Base-by-base conservation (phyloP, 1,139 yeast genomes). In the Candida gigantensis region DNA sequence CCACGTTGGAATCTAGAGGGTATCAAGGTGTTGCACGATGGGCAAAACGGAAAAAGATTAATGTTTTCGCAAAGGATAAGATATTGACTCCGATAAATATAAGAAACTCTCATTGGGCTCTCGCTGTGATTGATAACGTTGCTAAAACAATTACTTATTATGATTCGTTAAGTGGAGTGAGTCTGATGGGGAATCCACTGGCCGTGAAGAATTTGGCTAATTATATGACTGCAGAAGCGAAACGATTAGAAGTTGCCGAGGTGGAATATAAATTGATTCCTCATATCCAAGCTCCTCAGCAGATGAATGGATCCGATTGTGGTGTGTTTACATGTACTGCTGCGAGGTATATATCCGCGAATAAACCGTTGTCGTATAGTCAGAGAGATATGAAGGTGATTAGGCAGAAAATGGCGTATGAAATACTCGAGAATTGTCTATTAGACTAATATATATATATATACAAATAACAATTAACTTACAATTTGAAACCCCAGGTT, bases 261-360 rank as follows among this genome's bases (percentile, higher is more conserved):
- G 60, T 60, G 28, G 42, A 56, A 17, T 69, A 73, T 46, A 51
- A 55, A 41, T 56, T 61, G 28, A 46, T 51, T 27, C 65, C 64
- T 2, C 63, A 53, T 37, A 59, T 68, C 24, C 65, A 70, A 17
- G 77, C 90, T 24, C 98, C 98, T 0, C 88, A 83, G 49, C 99
- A 94, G 57, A 68, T 73, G 21, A 94, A 94, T 55, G 97, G 97
- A 0, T 86, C 60, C 47, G 99, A 94, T 57, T 94, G 99, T 63
- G 99, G 99, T 1, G 95, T 92, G 1, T 92, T 90, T 53, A 78
- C 95, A 6, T 85, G 97, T 58, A 77, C 88, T 39, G 84, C 84
- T 41, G 87, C 88, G 1, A 75, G 79, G 36, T 81, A 74, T 34
- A 51, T 86, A 30, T 67, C 87, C 12, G 57, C 77, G 37, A 63